Base-by-base conservation (phyloP, 441 rosid genomes). In the Oxalis stricta region DNA sequence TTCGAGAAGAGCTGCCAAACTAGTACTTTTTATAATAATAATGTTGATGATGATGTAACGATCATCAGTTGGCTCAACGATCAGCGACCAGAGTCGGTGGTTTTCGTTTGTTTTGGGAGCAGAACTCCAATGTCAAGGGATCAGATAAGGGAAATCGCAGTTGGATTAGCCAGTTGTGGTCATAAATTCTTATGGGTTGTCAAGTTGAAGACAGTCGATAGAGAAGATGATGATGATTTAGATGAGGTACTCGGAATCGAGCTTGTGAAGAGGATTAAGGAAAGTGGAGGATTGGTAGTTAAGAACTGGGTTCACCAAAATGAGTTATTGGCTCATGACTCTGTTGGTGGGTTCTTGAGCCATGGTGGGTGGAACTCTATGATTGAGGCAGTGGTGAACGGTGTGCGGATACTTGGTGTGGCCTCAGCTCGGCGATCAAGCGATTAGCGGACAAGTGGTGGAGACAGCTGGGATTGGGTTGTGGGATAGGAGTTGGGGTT, bases 291-390 rank as follows among this genome's bases (percentile, higher is more conserved):
- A 15, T 15, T 61, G 31, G 44, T 54, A 10, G 20, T 33, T 2
- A 60, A 15, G 34, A 16, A 11, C 3, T 60, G 60, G 52, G 65
- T 37, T 31, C 51, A 44, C 7, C 58, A 61, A 43, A 18, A 21
- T 11, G 44, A 39, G 48, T 30, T 55, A 18, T 38, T 61, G 11
- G 20, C 44, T 18, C 66, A 61, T 48, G 31, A 31, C 0, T 33
- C 55, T 9, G 33, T 52, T 0, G 56, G 48, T 18, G 63, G 63
- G 14, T 58, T 51, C 13, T 12, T 58, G 18, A 10, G 46, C 14
- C 63, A 58, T 5, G 38, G 58, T 2, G 58, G 63, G 22, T 58
- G 63, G 63, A 46, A 59, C 49, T 59, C 64, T 2, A 12, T 44
- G 41, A 41, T 18, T 8, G 61, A 61, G 52, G 60, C 59, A 0